A percentile compares a stretch with the other conserved stretches of the same genome.
Conservation (phyloP, 1,139 yeast species). For the Lodderomyces beijingensis region DNA sequence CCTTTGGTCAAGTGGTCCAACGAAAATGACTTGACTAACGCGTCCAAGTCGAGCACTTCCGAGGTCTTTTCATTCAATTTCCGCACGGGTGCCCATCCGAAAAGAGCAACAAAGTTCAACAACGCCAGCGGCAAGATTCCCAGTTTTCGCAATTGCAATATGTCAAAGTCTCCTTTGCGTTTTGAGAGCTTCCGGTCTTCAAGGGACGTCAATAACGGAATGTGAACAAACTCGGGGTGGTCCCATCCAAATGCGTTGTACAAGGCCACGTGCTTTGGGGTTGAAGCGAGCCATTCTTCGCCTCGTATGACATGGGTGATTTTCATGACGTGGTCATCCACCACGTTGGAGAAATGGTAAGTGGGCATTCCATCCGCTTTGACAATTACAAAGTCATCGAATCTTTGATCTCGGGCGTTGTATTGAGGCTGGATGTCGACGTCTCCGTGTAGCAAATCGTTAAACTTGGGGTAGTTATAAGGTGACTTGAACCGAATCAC, state of each 20-base stretch:
- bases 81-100: constrained; percentile 91
- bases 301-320: constrained; percentile 95
- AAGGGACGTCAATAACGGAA: constrained; percentile 75
- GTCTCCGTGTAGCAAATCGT: constrained; percentile 73
- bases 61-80: constrained; percentile 47
- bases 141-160: constrained; percentile 49
- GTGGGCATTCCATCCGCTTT: constrained; percentile 95
- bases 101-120: constrained; percentile 79
- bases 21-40: constrained; percentile 48
- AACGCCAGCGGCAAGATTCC: constrained; percentile 86
- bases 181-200: constrained; percentile 82
- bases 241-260: constrained; percentile 86
- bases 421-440: constrained; percentile 77
- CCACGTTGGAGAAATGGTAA: constrained; percentile 91
- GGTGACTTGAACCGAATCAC: constrained; percentile 72
- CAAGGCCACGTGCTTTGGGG: constrained; percentile 89
- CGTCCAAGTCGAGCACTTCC: constrained; percentile 57
- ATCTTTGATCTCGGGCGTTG: constrained; percentile 65
- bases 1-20: constrained; percentile 81
- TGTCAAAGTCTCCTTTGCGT: constrained; percentile 77
- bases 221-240: constrained; percentile 80
- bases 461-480: constrained; percentile 55
- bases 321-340: constrained; percentile 90
- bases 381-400: constrained; percentile 83
- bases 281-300: constrained; percentile 95